Evolutionary conservation across 2,329 filamentous ascomycete species (phyloP).

Genomic region (Aspergillus ochraceoroseus): DNA sequence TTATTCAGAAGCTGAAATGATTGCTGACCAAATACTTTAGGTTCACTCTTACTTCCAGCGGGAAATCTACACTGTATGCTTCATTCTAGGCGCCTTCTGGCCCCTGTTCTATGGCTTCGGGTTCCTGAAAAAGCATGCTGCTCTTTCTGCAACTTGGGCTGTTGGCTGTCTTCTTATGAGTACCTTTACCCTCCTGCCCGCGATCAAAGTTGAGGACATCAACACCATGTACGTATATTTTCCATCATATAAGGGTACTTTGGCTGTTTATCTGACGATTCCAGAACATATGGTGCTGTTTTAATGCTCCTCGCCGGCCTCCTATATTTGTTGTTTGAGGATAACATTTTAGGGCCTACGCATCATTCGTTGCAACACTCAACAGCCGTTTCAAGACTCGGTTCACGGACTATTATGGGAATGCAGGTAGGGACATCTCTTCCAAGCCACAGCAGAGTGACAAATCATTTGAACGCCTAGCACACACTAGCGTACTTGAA

Average conservation of each 20-base stretch:
- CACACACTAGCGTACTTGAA: too few relatives aligned
- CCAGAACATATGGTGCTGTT: conserved; percentile 66
- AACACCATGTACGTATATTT: conserved; percentile 63
- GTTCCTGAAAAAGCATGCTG: conserved; percentile 64
- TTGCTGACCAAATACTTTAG: conserved; percentile 42
- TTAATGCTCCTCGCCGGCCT: conserved; percentile 74
- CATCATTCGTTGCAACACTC: too few relatives aligned
- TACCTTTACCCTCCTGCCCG: conserved; percentile 80
- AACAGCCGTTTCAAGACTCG: conserved; percentile 23
- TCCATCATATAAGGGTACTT: background rate
- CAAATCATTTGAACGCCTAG: too few relatives aligned
- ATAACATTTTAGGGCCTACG: conserved; percentile 50
- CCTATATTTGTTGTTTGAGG: conserved; percentile 74
- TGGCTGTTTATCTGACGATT: background rate
- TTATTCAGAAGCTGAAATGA: background rate
- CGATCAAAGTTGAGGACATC: conserved; percentile 75
- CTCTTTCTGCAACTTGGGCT: conserved; percentile 66
- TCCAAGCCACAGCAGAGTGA: background rate
- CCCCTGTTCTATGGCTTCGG: conserved; percentile 66
- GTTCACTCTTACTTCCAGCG: conserved; percentile 89
- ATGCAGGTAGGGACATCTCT: conserved; percentile 36
- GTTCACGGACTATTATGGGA: conserved; percentile 45
- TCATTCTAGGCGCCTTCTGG: conserved; percentile 71
- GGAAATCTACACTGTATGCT: conserved; percentile 78
- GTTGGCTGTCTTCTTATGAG: conserved; percentile 78